Conservation (phyloP, 2,329 filamentous ascomycete species). For the Pseudopithomyces maydicus region DNA sequence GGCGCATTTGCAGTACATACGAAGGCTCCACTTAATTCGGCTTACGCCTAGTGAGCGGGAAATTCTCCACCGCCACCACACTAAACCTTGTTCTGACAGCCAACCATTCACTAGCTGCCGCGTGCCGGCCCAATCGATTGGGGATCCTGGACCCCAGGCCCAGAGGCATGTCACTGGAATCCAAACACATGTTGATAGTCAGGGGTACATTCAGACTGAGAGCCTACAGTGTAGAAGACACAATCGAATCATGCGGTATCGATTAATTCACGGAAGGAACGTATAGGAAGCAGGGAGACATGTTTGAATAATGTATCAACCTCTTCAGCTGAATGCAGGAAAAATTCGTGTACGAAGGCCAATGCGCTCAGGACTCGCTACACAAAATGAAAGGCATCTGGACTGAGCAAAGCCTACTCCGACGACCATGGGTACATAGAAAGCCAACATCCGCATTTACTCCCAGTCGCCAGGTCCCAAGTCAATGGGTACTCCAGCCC, state of each 20-base stretch:
- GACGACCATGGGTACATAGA: no score
- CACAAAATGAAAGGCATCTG: no score
- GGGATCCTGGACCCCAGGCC: background rate
- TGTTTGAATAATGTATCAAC: no score
- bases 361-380: no score
- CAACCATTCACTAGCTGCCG: background rate
- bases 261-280: no score
- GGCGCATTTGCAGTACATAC: no score
- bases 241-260: no score
- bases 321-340: no score
- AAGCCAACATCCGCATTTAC: conserved; percentile 7
- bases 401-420: no score
- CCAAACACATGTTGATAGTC: background rate
- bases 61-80: background rate
- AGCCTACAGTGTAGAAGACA: no score
- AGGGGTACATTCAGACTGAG: background rate
- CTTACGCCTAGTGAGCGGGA: background rate
- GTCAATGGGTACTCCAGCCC: conserved; percentile 39
- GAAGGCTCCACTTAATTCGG: background rate
- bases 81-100: conserved; percentile 4
- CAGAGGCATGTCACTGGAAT: background rate
- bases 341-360: no score
- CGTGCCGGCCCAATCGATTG: background rate
- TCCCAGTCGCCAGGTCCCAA: conserved; percentile 45
- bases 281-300: no score